These are phyloP conservation scores for Biancaea sappan DNA, from an alignment of 306 rosid species.

Conservation along the genomic window DNA sequence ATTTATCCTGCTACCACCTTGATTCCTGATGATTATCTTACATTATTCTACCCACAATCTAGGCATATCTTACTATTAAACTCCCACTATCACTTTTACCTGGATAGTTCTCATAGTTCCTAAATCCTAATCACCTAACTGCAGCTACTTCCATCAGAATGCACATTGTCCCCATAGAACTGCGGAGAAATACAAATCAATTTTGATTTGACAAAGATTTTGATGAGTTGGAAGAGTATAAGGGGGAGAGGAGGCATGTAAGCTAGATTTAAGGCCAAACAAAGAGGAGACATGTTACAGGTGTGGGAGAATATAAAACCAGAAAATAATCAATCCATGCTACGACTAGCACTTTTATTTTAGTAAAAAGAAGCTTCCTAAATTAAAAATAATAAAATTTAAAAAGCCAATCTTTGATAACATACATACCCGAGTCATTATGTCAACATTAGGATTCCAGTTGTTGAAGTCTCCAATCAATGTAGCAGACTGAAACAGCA, in stretches of 20 bases:
- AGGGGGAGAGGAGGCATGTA: slow-evolving; percentile 15
- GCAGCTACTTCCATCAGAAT: neutral
- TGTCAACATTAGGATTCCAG: slow-evolving; percentile 92
- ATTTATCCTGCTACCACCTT: neutral
- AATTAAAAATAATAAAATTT: slow-evolving; percentile 20
- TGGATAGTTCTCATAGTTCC: neutral
- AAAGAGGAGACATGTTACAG: neutral
- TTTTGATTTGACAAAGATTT: slow-evolving; percentile 23
- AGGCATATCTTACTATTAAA: too few relatives aligned
- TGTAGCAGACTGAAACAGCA: slow-evolving; percentile 81
- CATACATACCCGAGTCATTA: slow-evolving; percentile 78
- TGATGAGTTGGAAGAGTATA: slow-evolving; percentile 13
- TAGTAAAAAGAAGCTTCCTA: neutral
- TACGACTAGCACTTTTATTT: slow-evolving; percentile 13
- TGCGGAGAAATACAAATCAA: neutral
- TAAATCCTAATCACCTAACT: neutral
- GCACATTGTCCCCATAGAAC: neutral
- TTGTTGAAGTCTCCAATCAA: slow-evolving; percentile 93
- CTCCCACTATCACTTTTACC: neutral
- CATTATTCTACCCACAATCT: neutral
- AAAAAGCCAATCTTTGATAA: slow-evolving; percentile 27
- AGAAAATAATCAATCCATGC: neutral
- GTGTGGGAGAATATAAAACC: neutral
- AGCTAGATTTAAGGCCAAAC: slow-evolving; percentile 30
- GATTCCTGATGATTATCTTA: neutral